Percentiles rank a stretch among this genome's conserved stretches.
Conservation (phyloP, 768 basidiomycete species). For the Pisolithus tinctorius region DNA sequence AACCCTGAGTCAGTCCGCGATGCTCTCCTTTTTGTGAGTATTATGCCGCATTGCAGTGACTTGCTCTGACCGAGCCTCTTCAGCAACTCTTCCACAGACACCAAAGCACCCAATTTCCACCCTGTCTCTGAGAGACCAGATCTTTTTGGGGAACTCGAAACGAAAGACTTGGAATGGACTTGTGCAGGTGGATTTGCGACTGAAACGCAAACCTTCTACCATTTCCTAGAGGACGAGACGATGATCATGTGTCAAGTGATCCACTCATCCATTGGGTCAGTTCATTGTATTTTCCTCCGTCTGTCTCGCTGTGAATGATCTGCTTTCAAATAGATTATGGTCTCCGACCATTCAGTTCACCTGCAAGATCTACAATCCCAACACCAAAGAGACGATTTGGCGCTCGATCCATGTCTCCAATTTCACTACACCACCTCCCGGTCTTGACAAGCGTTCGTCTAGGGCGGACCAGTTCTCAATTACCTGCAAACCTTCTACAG, state of each 20-base stretch:
- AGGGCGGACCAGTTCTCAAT: conserved; percentile 83
- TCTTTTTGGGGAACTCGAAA: conserved; percentile 68
- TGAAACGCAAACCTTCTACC: conserved; percentile 89
- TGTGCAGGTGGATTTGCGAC: conserved; percentile 80
- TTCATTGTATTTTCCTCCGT: conserved; percentile 11
- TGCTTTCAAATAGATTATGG: conserved; percentile 57
- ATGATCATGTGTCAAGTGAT: conserved; percentile 80
- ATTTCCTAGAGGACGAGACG: conserved; percentile 72
- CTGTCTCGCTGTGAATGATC: conserved; percentile 5
- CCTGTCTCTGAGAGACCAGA: conserved; percentile 65
- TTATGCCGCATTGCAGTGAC: neutral
- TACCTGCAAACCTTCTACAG: conserved; percentile 50
- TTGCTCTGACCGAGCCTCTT: conserved; percentile 26
- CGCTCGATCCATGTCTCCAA: conserved; percentile 81
- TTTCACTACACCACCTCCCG: conserved; percentile 68
- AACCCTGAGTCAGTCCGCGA: conserved; percentile 26
- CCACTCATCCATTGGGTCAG: conserved; percentile 84
- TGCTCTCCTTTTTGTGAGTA: conserved; percentile 77
- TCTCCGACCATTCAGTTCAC: conserved; percentile 93
- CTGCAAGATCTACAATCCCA: conserved; percentile 80
- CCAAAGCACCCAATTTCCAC: conserved; percentile 72
- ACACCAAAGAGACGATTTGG: conserved; percentile 71
- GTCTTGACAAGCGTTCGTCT: conserved; percentile 79
- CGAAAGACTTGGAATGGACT: conserved; percentile 75
- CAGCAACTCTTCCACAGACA: conserved; percentile 51